Conservation (phyloP, 768 basidiomycete genomes). For the Serendipita sp. region DNA sequence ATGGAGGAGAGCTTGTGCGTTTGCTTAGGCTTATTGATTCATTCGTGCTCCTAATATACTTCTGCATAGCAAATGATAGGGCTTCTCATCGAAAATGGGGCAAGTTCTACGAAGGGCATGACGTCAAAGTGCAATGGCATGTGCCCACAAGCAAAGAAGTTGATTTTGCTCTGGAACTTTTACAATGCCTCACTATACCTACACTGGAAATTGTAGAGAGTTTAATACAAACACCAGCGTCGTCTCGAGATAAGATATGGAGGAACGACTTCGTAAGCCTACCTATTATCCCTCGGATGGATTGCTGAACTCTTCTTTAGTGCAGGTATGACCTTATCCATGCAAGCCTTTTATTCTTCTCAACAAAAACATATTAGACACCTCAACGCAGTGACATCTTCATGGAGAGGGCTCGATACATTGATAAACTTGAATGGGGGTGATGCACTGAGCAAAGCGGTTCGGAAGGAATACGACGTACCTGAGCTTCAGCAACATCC, state of each 20-base stretch:
- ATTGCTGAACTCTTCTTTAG: slow-evolving; percentile 20
- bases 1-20: slow-evolving; percentile 60
- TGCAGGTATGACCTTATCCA: slow-evolving; percentile 41
- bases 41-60: slow-evolving; percentile 13
- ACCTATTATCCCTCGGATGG: slow-evolving; percentile 5
- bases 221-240: slow-evolving; percentile 35
- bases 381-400: slow-evolving; percentile 53
- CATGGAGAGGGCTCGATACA: slow-evolving; percentile 63
- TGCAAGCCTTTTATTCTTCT: background rate
- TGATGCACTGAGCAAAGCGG: slow-evolving; percentile 37
- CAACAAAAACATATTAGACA: slow-evolving; percentile 25
- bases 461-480: slow-evolving; percentile 47
- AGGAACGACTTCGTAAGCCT: slow-evolving; percentile 48
- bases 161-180: slow-evolving; percentile 59
- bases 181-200: slow-evolving; percentile 51
- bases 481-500: slow-evolving; percentile 52
- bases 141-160: slow-evolving; percentile 58
- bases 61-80: slow-evolving; percentile 38
- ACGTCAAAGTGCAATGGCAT: slow-evolving; percentile 82
- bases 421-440: slow-evolving; percentile 44
- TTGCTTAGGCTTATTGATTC: background rate
- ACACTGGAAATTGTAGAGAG: slow-evolving; percentile 49
- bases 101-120: slow-evolving; percentile 53
- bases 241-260: slow-evolving; percentile 45
- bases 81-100: slow-evolving; percentile 66